phyloP scores from a whole-genome alignment of 1,284 basidiomycete genomes.

The Porphyrellus sp. region DNA sequence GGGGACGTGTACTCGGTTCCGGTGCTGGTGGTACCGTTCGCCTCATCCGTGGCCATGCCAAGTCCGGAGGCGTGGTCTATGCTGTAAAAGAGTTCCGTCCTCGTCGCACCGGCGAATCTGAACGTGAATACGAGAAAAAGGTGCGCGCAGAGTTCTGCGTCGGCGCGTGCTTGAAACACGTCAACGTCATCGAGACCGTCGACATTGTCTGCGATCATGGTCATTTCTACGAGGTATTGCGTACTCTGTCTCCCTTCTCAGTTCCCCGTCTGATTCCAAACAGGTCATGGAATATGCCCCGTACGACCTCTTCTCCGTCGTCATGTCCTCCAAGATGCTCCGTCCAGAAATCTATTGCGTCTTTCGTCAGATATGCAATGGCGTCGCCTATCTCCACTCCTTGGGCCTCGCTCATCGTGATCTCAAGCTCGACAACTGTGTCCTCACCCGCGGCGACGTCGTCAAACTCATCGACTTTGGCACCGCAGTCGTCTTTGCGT shows the following conservation, averaged over 20 bases:
- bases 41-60: conserved; percentile 83
- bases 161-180: conserved; percentile 90
- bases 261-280: conserved; percentile 5
- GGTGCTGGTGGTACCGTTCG: conserved; percentile 98
- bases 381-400: conserved; percentile 96
- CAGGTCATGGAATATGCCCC: conserved; percentile 99
- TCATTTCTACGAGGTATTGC: conserved; percentile 91
- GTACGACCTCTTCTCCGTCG: conserved; percentile 96
- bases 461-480: conserved; percentile 99
- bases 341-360: conserved; percentile 99
- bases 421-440: conserved; percentile 99
- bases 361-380: conserved; percentile 97
- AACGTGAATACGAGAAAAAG: conserved; percentile 99
- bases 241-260: neutral
- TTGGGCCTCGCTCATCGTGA: conserved; percentile 98
- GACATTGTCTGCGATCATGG: conserved; percentile 98
- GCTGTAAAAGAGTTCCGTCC: conserved; percentile 98
- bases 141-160: conserved; percentile 99
- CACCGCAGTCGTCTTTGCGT: conserved; percentile 98
- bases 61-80: conserved; percentile 80
- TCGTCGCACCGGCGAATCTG: conserved; percentile 81
- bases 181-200: conserved; percentile 97
- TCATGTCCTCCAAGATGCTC: conserved; percentile 99
- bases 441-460: conserved; percentile 92
- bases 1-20: conserved; percentile 92